phyloP scores from a whole-genome alignment of 1,284 basidiomycete genomes.

The Lentinula novae-zelandiae region DNA sequence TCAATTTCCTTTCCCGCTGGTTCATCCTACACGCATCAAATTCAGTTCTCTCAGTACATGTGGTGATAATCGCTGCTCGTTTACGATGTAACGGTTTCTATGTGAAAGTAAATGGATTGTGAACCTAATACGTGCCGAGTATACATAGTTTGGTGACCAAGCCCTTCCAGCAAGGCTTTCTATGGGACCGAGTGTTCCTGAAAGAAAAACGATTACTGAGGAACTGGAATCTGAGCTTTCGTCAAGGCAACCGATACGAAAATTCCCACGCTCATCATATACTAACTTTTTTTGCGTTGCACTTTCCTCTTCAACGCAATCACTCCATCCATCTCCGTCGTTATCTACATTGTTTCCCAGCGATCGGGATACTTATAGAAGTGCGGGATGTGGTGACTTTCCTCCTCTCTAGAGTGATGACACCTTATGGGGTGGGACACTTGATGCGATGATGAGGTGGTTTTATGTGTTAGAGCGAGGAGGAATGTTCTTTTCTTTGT shows the following conservation, averaged over 20 bases:
- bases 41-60: not conserved
- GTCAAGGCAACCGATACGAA: not conserved
- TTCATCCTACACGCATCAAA: not conserved
- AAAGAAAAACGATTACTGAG: too few species aligned
- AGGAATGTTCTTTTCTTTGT: not conserved
- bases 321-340: conserved; percentile 2
- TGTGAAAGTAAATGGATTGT: not conserved
- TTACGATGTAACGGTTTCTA: not conserved
- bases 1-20: not conserved
- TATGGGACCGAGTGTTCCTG: too few species aligned
- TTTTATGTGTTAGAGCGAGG: conserved; percentile 10
- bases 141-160: too few species aligned
- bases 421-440: not conserved
- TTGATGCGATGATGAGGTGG: conserved; percentile 9
- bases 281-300: not conserved
- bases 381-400: conserved; percentile 8
- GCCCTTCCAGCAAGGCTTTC: too few species aligned
- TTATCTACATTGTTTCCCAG: not conserved
- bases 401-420: conserved; percentile 10
- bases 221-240: not conserved
- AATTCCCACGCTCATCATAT: not conserved
- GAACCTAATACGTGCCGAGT: not conserved
- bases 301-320: not conserved
- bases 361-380: not conserved
- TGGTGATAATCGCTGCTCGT: not conserved